Evolutionary conservation across 345 rosid genomes (phyloP).

Genomic region (Linum usitatissimum): DNA sequence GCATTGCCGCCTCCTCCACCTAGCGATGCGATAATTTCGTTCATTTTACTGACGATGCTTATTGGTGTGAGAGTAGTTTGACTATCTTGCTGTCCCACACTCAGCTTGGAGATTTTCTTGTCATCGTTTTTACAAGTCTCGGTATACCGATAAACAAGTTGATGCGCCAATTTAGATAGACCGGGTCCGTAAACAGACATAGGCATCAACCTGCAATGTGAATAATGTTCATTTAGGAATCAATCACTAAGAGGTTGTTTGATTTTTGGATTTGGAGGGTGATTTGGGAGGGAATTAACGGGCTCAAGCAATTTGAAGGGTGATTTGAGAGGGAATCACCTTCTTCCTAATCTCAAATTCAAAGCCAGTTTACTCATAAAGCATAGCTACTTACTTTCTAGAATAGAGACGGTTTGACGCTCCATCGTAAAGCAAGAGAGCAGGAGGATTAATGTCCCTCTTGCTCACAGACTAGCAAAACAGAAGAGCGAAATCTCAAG

Average conservation of each 20-base stretch:
- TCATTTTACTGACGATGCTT: not conserved
- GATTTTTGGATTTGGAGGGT: too few species aligned
- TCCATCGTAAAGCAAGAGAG: not conserved
- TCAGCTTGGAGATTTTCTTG: not conserved
- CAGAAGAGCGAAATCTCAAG: not conserved
- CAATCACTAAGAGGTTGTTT: too few species aligned
- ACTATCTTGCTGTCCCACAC: not conserved
- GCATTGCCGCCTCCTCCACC: not conserved
- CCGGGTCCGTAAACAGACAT: not conserved
- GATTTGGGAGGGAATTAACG: too few species aligned
- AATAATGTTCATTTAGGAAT: too few species aligned
- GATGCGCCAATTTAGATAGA: not conserved
- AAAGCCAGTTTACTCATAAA: too few species aligned
- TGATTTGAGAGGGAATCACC: too few species aligned
- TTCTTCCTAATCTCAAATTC: too few species aligned
- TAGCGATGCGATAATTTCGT: not conserved
- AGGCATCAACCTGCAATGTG: not conserved
- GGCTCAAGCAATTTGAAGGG: too few species aligned
- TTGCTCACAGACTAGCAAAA: not conserved
- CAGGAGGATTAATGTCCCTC: not conserved
- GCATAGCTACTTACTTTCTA: not conserved
- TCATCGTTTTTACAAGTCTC: not conserved
- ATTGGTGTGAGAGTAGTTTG: not conserved
- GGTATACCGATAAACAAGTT: not conserved
- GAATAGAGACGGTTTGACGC: not conserved